Evolutionary conservation across 306 rosid genomes (phyloP), one percentile per base, ranked within the genome.

Genomic region (Chamaecrista fasciculata): DNA sequence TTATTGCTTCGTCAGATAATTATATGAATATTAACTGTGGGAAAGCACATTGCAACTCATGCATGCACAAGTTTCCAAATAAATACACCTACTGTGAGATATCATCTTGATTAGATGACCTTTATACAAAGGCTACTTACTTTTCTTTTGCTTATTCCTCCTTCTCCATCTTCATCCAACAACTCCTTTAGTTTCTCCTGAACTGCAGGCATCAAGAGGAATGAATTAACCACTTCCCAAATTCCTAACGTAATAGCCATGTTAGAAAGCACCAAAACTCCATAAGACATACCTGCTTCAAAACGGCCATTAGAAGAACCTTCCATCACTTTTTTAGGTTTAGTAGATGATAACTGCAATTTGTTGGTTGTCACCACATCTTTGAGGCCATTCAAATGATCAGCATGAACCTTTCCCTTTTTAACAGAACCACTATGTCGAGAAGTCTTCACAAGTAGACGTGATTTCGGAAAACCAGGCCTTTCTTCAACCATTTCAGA

Each of bases 121-220:
- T n/a, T n/a, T 51, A 34, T 63, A 62, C 49, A 39, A 21, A 56
- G 60, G 50, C 33, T 31, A 78, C 99, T 80, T 81, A 91, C 99
- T 75, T 89, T 95, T 83, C 97, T 81, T 75, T 87, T 91, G 86
- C 97, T 95, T 71, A 95, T 85, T 68, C 99, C 99, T 29, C 99
- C 99, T 46, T 86, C 89, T 65, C 99, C 99, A 50, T 86, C 89
- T 66, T 72, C 83, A 85, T 95, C 99, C 78, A 95, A 75, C 80
- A 95, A 78, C 80, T 91, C 99, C 20, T 84, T 91, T 78, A 95
- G 99, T 79, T 89, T 95, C 85, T 80, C 97, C 79, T 95, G 95
- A 72, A 95, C 99, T 95, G 91, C 80, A 85, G 80, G 69, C 48
- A 76, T 65, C 44, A 20, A 72, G 78, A 71, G 75, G 40, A 51